A percentile compares a stretch with the other conserved stretches of the same genome.
These are phyloP conservation scores for Platismatia glauca DNA, from an alignment of 495 filamentous ascomycete species.

Conservation along the genomic window DNA sequence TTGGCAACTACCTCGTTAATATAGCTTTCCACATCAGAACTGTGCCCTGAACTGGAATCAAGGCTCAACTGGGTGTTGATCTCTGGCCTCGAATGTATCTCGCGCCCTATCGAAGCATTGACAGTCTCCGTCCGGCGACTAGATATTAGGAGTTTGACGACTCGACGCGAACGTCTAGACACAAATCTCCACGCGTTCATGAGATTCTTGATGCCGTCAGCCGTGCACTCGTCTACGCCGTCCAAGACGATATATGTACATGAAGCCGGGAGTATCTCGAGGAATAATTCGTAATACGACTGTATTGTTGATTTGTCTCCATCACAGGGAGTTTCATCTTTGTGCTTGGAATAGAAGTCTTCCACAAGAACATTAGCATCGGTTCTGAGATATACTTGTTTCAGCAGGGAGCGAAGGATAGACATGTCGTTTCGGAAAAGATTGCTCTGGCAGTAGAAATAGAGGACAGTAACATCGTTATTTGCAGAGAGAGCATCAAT, in stretches of 20 bases:
- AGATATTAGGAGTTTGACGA: neutral
- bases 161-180: neutral
- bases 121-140: neutral
- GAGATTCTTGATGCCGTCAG: neutral
- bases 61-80: neutral
- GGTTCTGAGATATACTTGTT: constrained; percentile 2
- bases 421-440: neutral
- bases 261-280: neutral
- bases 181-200: neutral
- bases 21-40: neutral
- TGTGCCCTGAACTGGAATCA: neutral
- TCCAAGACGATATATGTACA: constrained; percentile 5
- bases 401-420: constrained; percentile 2
- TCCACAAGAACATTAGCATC: neutral
- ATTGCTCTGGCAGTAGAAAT: neutral
- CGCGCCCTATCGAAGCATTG: neutral
- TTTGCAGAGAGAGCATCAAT: constrained; percentile 6
- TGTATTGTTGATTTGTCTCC: neutral
- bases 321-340: neutral
- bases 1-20: constrained; percentile 1
- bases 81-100: neutral
- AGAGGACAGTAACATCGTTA: constrained; percentile 4
- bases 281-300: neutral
- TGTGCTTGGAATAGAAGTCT: neutral
- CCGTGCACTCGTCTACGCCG: neutral